Evolutionary conservation across 768 basidiomycete genomes (phyloP).

Genomic region (Kwoniella bestiolae): DNA sequence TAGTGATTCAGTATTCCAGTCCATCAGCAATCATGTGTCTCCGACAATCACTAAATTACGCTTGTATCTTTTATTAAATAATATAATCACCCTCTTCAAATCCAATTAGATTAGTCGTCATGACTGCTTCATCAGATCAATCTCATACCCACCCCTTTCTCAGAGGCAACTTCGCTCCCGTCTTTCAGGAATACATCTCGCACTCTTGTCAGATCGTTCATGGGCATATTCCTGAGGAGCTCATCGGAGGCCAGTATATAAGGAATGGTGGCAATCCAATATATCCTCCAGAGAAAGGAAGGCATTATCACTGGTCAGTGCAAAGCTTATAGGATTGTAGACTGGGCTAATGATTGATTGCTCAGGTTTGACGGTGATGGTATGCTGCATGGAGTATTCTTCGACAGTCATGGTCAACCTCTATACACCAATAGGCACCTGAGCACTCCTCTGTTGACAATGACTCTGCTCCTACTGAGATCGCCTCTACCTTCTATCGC

Average conservation of each 20-base stretch:
- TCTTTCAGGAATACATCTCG: slow-evolving; percentile 53
- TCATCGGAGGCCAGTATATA: slow-evolving; percentile 58
- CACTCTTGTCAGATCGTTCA: slow-evolving; percentile 46
- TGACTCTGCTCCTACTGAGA: slow-evolving; percentile 44
- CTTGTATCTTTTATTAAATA: too few species aligned
- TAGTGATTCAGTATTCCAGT: too few species aligned
- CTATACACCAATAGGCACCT: slow-evolving; percentile 57
- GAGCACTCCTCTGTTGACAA: slow-evolving; percentile 45
- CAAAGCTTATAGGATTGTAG: neutral
- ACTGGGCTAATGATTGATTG: neutral
- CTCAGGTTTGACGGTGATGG: slow-evolving; percentile 60
- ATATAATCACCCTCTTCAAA: too few species aligned
- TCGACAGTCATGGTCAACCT: slow-evolving; percentile 38
- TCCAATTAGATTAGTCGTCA: neutral
- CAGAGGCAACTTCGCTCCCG: slow-evolving; percentile 58
- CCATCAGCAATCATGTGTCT: too few species aligned
- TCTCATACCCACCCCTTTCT: slow-evolving; percentile 56
- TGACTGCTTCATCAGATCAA: neutral
- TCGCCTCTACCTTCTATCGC: slow-evolving; percentile 54
- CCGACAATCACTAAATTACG: too few species aligned
- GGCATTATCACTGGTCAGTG: slow-evolving; percentile 55
- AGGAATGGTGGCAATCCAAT: slow-evolving; percentile 59
- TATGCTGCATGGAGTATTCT: slow-evolving; percentile 59
- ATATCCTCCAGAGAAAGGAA: slow-evolving; percentile 50
- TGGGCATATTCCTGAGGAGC: slow-evolving; percentile 55